A percentile compares a stretch with the other conserved stretches of the same genome.
Conservation (phyloP, 2,329 filamentous ascomycete species). For the Drechslerella stenobrocha region DNA sequence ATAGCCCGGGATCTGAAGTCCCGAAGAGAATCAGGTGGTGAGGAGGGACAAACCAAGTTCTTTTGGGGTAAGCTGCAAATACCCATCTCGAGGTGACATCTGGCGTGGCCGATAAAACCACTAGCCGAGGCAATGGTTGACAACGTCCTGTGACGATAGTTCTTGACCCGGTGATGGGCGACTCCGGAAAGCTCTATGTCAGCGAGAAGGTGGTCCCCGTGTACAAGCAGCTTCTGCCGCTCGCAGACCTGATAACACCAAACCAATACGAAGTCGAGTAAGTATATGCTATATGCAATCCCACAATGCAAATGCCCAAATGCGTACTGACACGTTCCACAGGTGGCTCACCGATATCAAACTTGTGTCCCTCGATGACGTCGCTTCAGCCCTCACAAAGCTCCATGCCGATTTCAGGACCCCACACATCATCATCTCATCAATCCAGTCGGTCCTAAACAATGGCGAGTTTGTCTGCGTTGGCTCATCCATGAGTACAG, state of each 20-base stretch:
- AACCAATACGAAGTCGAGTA: slow-evolving; percentile 98
- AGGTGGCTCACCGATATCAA: slow-evolving; percentile 83
- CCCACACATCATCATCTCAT: slow-evolving; percentile 91
- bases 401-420: slow-evolving; percentile 76
- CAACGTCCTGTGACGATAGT: slow-evolving; percentile 59
- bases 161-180: slow-evolving; percentile 96
- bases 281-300: slow-evolving; percentile 12
- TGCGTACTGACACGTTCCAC: background rate
- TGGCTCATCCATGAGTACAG: slow-evolving; percentile 71
- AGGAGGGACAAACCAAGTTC: slow-evolving; percentile 65
- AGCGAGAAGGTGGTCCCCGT: slow-evolving; percentile 87
- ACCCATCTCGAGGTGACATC: too few relatives aligned
- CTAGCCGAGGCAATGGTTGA: background rate
- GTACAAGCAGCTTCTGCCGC: slow-evolving; percentile 75
- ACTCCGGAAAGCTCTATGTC: slow-evolving; percentile 89
- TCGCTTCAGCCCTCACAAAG: slow-evolving; percentile 73
- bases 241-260: slow-evolving; percentile 88
- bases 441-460: slow-evolving; percentile 66
- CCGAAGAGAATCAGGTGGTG: slow-evolving; percentile 63
- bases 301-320: background rate
- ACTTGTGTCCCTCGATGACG: slow-evolving; percentile 73
- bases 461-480: slow-evolving; percentile 66
- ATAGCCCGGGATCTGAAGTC: slow-evolving; percentile 78
- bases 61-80: slow-evolving; percentile 70
- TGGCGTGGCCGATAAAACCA: background rate